Evolutionary conservation across 441 rosid species (phyloP), one percentile per base, ranked within the genome.

Genomic region (Erodium chrysanthum): DNA sequence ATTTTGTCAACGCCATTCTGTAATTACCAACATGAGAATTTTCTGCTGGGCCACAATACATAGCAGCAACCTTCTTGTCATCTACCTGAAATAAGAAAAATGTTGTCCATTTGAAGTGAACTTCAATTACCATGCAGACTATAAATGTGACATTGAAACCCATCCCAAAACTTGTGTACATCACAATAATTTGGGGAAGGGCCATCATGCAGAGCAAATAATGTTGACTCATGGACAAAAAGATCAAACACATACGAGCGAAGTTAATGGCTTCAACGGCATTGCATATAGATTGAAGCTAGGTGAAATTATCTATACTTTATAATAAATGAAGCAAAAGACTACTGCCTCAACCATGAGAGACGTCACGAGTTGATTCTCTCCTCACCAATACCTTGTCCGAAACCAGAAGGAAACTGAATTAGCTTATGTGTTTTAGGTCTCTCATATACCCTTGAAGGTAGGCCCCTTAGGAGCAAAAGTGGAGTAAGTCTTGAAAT

Each of bases 11-110:
- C 40, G 86, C 89, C 81, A 58, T 69, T 75, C 78, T 82, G 74
- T 85, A 88, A 64, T 80, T 82, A 59, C 82, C 80, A 71, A 81
- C 96, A 60, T 80, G 84, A 70, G 83, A 77, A 78, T 89, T 91
- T 74, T 88, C 94, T 66, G 72, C 77, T 67, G 97, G 99, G 61
- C 96, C 96, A 71, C 56, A 72, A 67, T 50, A 66, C 75, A 79
- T 68, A 11, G 83, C 84, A 66, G 84, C 72, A 65, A 59, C 69
- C 78, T 42, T 42, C 48, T 79, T 85, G 48, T 42, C 48, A 42
- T 42, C 48, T 42, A 42, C 12, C 48, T 42, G 48, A 11, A 42
- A 42, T 11, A 42, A 42, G 2, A 31, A 31, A 42, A 11, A 14
- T 42, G 48, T 42, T 42, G 48, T 12, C 48, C 11, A 42, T 10